Conservation (phyloP, 2,329 filamentous ascomycete species). For the Aspergillus terreus region DNA sequence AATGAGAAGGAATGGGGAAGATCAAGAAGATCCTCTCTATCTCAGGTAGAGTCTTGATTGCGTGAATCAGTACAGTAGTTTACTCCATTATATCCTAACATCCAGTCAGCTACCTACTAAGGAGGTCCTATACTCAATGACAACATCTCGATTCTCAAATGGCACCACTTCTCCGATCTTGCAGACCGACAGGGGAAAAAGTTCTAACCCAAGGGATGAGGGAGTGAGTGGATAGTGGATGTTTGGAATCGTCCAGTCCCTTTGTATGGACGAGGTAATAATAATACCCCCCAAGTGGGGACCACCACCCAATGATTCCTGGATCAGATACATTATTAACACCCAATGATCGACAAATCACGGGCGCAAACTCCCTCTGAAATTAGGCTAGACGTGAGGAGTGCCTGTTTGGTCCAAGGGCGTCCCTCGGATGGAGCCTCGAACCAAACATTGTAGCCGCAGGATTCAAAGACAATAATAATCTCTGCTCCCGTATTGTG, state of each 20-base stretch:
- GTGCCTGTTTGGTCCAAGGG: slow-evolving; percentile 3
- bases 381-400: slow-evolving; percentile 12
- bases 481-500: not conserved
- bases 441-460: not conserved
- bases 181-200: too few species aligned
- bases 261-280: not conserved
- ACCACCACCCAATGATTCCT: slow-evolving; percentile 14
- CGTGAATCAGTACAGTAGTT: not conserved
- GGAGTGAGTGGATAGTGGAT: not conserved
- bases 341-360: slow-evolving; percentile 16
- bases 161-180: too few species aligned
- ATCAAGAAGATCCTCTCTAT: slow-evolving; percentile 11
- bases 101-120: not conserved
- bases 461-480: not conserved
- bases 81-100: too few species aligned
- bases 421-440: too few species aligned
- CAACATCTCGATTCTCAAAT: not conserved
- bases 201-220: not conserved
- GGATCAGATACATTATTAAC: slow-evolving; percentile 11
- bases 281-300: slow-evolving; percentile 15
- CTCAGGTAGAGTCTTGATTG: slow-evolving; percentile 5
- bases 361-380: slow-evolving; percentile 5
- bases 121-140: not conserved
- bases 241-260: not conserved
- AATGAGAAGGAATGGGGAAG: slow-evolving; percentile 17